Conservation (phyloP, 2,329 filamentous ascomycete species). For the Septoria petroselini region DNA sequence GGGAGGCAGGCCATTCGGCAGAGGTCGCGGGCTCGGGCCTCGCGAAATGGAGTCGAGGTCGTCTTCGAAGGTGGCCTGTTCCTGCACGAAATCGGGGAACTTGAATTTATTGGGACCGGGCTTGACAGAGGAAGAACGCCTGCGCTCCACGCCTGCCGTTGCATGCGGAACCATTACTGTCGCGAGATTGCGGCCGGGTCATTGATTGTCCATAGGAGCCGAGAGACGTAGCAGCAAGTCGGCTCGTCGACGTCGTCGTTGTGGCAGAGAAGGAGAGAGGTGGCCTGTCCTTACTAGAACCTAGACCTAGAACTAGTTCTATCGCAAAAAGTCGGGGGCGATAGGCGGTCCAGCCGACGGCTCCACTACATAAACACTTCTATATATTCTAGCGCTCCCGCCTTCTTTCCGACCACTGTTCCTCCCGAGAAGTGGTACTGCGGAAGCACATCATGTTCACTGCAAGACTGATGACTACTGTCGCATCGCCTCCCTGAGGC, state of each 20-base stretch:
- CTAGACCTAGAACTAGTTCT: too few relatives aligned
- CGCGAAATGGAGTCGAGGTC: conserved; percentile 27
- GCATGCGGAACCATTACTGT: conserved; percentile 31
- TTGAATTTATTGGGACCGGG: conserved; percentile 33
- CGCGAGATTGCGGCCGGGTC: neutral
- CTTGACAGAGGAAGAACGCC: conserved; percentile 31
- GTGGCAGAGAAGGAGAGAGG: too few relatives aligned
- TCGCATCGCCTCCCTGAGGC: too few relatives aligned
- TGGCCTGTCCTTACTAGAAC: too few relatives aligned
- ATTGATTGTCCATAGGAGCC: neutral
- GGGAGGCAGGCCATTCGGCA: conserved; percentile 35
- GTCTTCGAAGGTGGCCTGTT: conserved; percentile 31
- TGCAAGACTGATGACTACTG: too few relatives aligned
- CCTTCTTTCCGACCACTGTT: too few relatives aligned
- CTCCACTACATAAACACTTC: too few relatives aligned
- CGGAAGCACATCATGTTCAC: too few relatives aligned
- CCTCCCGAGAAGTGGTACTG: too few relatives aligned
- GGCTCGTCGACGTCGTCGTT: neutral
- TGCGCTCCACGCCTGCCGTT: conserved; percentile 28
- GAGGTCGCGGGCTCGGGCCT: conserved; percentile 33
- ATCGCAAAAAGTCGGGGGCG: too few relatives aligned
- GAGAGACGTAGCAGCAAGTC: neutral
- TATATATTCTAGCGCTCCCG: too few relatives aligned
- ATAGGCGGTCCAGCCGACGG: too few relatives aligned
- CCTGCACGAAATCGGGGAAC: conserved; percentile 46